Evolutionary conservation across 495 filamentous ascomycete genomes (phyloP), one percentile per base, ranked within the genome.

Genomic region (Aspergillus olivimuriae): DNA sequence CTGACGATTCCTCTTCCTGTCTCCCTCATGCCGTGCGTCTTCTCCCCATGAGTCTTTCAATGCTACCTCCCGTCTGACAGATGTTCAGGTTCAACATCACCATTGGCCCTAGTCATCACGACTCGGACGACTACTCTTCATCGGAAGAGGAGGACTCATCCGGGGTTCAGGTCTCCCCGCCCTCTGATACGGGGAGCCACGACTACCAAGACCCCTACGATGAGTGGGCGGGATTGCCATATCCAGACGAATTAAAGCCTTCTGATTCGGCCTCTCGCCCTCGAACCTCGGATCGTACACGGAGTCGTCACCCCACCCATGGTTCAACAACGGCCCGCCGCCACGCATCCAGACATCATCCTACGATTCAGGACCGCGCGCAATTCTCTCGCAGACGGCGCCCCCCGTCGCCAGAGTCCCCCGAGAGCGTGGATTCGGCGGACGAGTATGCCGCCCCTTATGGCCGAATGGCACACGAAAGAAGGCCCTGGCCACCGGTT

Each of bases 241-340:
- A 74, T 48, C 70, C 69, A 45, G 82, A 82, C 55, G 86, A 90
- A 52, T 65, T 92, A 52, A 81, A 83, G 39, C 84, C 86, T 17
- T 85, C 82, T 26, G 87, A 94, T 68, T 90, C 87, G n/a, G 87
- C 87, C 20, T 91, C 81, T 49, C 70, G 78, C 46, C 74, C 78
- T 45, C 72, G 76, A 38, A 75, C 74, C 34, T 69, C 72, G 17
- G 65, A 70, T 50, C 73, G 65, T 38, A 63, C 53, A 8, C 56
- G 51, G 19, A 54, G 39, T 42, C 53, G 61, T 42, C 58, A 61
- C 40, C 53, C 58, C 39, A 51, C 58, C 48, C 64, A 63, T 59
- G 61, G 63, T 46, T 68, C 71, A 14, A 67, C 61, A 34, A 69
- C 67, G 35, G 53, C 58, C 43, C 67, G 61, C 39, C 74, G 69